A percentile compares a stretch with the other conserved stretches of the same genome.
Evolutionary conservation across 1,139 yeast species (phyloP).

Genomic region (Candida sojae): DNA sequence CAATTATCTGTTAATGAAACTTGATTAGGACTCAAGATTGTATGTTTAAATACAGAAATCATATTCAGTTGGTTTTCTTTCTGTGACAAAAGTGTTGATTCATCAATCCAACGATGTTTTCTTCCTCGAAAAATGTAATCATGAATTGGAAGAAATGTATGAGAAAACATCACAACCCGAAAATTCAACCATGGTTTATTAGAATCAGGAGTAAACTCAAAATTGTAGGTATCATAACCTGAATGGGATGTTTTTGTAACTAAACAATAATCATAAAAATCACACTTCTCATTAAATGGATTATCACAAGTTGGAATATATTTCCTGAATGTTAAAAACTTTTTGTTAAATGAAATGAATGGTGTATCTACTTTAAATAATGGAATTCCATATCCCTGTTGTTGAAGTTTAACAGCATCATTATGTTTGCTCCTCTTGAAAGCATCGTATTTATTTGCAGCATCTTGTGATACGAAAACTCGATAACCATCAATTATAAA

Average conservation of each 20-base stretch:
- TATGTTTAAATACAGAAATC: slow-evolving; percentile 11
- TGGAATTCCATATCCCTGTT: slow-evolving; percentile 14
- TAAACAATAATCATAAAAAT: slow-evolving; percentile 13
- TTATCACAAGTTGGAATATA: slow-evolving; percentile 9
- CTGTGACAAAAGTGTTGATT: slow-evolving; percentile 3
- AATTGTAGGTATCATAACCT: slow-evolving; percentile 12
- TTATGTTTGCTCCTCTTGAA: slow-evolving; percentile 11
- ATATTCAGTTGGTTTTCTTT: no score
- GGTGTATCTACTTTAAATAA: slow-evolving; percentile 11
- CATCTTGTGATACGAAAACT: slow-evolving; percentile 13
- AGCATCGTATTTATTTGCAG: slow-evolving; percentile 11
- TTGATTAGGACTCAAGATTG: slow-evolving; percentile 7
- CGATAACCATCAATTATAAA: slow-evolving; percentile 12
- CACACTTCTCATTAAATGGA: slow-evolving; percentile 12
- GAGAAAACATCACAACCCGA: slow-evolving; percentile 13
- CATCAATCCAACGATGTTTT: slow-evolving; percentile 15
- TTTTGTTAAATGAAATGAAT: slow-evolving; percentile 6
- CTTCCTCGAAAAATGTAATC: slow-evolving; percentile 14
- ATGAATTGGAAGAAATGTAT: slow-evolving; percentile 12
- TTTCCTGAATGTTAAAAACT: slow-evolving; percentile 12
- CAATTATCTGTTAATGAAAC: slow-evolving; percentile 14
- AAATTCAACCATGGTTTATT: slow-evolving; percentile 7
- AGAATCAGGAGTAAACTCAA: slow-evolving; percentile 15
- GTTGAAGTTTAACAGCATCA: slow-evolving; percentile 7
- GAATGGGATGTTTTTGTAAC: slow-evolving; percentile 9